Evolutionary conservation across 805 yeast genomes (phyloP).

Genomic region (Metschnikowia rubicola): DNA sequence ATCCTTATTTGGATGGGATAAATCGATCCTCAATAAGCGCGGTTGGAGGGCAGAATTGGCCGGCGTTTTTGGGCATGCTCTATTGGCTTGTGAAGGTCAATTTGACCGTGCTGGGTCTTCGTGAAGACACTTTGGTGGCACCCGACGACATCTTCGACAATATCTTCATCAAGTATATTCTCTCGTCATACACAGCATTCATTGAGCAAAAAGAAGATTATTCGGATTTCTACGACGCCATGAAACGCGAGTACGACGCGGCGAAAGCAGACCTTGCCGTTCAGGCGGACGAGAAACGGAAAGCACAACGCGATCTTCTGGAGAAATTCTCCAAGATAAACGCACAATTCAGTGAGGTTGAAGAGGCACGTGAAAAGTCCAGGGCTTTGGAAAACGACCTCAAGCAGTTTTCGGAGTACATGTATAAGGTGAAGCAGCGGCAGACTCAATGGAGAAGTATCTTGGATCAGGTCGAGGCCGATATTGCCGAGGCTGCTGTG

Average conservation of each 20-base stretch:
- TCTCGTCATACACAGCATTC: conserved; percentile 65
- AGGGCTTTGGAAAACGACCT: conserved; percentile 69
- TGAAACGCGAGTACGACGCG: conserved; percentile 52
- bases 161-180: conserved; percentile 57
- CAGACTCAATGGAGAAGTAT: conserved; percentile 62
- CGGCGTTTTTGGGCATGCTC: conserved; percentile 72
- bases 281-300: conserved; percentile 41
- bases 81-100: conserved; percentile 74
- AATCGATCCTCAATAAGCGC: conserved; percentile 85
- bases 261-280: conserved; percentile 47
- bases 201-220: conserved; percentile 64
- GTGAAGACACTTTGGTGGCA: conserved; percentile 24
- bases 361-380: conserved; percentile 48
- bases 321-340: conserved; percentile 39
- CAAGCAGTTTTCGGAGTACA: conserved; percentile 66
- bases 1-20: conserved; percentile 78
- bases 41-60: conserved; percentile 90
- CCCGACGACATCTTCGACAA: conserved; percentile 47
- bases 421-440: conserved; percentile 61
- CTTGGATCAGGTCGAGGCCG: conserved; percentile 53
- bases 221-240: conserved; percentile 48
- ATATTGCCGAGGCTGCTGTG: conserved; percentile 43
- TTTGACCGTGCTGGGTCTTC: conserved; percentile 26
- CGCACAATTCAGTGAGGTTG: conserved; percentile 45
- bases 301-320: conserved; percentile 39